phyloP scores from a whole-genome alignment of 2,329 filamentous ascomycete genomes.

The Annulohypoxylon truncatum region DNA sequence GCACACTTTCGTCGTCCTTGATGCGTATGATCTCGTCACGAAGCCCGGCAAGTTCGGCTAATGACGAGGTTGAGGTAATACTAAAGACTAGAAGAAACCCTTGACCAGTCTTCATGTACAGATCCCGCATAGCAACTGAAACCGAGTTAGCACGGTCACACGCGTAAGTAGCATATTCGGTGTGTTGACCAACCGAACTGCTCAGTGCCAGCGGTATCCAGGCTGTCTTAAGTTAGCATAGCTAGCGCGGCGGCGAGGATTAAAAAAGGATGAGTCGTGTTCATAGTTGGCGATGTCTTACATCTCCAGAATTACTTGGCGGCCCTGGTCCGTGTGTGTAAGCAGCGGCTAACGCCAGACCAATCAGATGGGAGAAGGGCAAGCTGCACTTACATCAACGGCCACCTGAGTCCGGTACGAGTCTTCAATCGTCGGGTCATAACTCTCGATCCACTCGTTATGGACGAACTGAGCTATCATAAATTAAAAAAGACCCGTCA shows the following conservation, averaged over 20 bases:
- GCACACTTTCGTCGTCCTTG: conserved; percentile 86
- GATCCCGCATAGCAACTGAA: conserved; percentile 75
- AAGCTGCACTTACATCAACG: conserved; percentile 77
- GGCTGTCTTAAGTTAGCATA: conserved; percentile 60
- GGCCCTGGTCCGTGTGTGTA: conserved; percentile 67
- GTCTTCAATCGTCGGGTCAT: conserved; percentile 83
- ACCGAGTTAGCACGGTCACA: conserved; percentile 42
- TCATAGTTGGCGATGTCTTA: conserved; percentile 57
- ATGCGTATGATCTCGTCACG: conserved; percentile 92
- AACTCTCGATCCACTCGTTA: conserved; percentile 93
- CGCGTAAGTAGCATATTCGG: conserved; percentile 12
- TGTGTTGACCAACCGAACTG: conserved; percentile 80
- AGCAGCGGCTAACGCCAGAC: conserved; percentile 46
- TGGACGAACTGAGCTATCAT: conserved; percentile 86
- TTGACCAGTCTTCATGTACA: conserved; percentile 94
- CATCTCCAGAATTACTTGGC: conserved; percentile 92
- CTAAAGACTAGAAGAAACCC: conserved; percentile 93
- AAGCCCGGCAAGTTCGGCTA: conserved; percentile 82
- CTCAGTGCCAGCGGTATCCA: conserved; percentile 91
- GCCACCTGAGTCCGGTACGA: conserved; percentile 80
- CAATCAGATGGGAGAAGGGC: conserved; percentile 30
- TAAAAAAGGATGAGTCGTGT: conserved; percentile 20
- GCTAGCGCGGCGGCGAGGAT: conserved; percentile 39
- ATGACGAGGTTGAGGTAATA: conserved; percentile 86
- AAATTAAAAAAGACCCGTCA: conserved; percentile 34